Evolutionary conservation across 2,329 filamentous ascomycete species (phyloP), one percentile per base, ranked within the genome.

Genomic region (Stagonosporopsis rhizophila): DNA sequence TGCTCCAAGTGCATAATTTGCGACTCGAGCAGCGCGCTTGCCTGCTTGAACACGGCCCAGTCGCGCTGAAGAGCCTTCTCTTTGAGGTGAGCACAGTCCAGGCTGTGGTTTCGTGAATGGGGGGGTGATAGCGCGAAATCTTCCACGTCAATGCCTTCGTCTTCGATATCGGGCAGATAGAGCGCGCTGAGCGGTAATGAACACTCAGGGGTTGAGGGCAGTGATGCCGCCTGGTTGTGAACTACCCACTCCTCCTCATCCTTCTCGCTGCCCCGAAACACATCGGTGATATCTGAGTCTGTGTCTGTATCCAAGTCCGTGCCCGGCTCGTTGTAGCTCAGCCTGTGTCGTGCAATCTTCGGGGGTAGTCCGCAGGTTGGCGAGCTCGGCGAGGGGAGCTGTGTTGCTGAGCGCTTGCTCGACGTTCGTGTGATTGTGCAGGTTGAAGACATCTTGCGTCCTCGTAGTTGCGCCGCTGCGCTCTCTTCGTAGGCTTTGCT

Each of bases 391-490:
- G 72, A 74, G 25, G 72, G 72, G 52, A 75, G 59, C 60, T 75
- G 72, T 9, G 72, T 74, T 2, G 73, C 73, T 8, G 72, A 75
- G 20, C 73, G 70, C 52, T 75, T 75, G 54, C 70, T 69, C 42
- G 71, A 74, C 6, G 69, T 71, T 39, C 72, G 66, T 32, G 61
- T 67, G 28, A 66, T 54, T 22, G 59, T 62, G 40, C 65, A 61
- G 34, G 60, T 52, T n/a, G 69, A 62, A 35, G 64, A 61, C 57
- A 67, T 65, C 37, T 65, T 72, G 22, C 69, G 66, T n/a, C 71
- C 69, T 50, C 69, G 65, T 46, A 48, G 48, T 39, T 60, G 66
- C 28, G 59, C 61, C 20, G 59, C 45, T 15, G 53, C 62, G 46
- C 58, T 40, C n/a, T 65, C 59, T 37, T 67, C 62, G 25, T 39